Percentiles rank a stretch among this genome's conserved stretches.
phyloP scores from a whole-genome alignment of 306 rosid genomes.

The Vigna radiata region DNA sequence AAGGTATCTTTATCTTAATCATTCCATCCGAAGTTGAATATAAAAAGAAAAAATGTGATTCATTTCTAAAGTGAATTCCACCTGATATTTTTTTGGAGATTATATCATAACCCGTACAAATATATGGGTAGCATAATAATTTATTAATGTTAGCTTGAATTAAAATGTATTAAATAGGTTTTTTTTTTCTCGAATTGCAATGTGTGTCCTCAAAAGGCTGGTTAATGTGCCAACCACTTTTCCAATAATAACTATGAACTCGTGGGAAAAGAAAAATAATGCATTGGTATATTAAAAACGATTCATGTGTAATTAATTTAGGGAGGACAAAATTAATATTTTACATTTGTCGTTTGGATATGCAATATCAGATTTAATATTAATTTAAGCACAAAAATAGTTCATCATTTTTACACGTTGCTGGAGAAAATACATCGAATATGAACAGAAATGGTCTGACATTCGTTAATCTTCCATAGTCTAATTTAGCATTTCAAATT shows the following conservation, averaged over 20 bases:
- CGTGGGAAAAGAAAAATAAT: not conserved
- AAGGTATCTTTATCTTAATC: too few species aligned
- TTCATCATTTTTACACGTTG: too few species aligned
- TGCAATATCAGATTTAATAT: too few species aligned
- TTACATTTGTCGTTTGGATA: conserved; percentile 4
- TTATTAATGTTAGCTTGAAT: not conserved
- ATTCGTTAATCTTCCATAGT: too few species aligned
- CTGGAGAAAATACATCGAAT: too few species aligned
- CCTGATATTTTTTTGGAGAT: too few species aligned
- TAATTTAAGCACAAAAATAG: too few species aligned
- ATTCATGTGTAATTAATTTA: not conserved
- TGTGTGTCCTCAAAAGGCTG: not conserved
- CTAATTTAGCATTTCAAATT: too few species aligned
- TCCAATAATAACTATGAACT: not conserved
- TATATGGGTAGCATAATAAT: not conserved
- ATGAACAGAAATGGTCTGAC: too few species aligned
- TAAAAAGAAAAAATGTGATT: not conserved
- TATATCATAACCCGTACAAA: not conserved
- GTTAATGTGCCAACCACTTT: not conserved
- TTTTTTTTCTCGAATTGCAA: not conserved
- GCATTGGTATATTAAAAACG: not conserved
- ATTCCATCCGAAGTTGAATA: not conserved
- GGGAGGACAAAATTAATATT: not conserved
- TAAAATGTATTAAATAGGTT: not conserved
- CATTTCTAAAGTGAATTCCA: too few species aligned